These are phyloP conservation scores for Mucor plumbeus DNA, from an alignment of 371 early-diverging fungal genomes.

Conservation along the genomic window DNA sequence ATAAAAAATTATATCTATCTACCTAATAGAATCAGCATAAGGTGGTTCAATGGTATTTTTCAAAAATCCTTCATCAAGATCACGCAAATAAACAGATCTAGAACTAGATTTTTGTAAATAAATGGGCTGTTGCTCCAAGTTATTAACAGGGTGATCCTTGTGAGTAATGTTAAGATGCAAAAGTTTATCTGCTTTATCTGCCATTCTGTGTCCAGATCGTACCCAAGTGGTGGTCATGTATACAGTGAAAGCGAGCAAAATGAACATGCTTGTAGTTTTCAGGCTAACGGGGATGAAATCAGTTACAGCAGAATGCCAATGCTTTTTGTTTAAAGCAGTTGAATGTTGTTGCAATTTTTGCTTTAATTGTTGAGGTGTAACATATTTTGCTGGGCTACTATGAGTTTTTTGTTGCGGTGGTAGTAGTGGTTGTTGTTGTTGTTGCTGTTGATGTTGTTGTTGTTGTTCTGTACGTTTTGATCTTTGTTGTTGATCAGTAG, in stretches of 20 bases:
- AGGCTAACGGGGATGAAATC: neutral
- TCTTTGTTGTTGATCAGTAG: neutral
- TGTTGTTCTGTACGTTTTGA: neutral
- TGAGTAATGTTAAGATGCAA: neutral
- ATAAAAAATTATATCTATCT: neutral
- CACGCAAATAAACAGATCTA: slow-evolving; percentile 50
- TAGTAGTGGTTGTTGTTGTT: too few relatives aligned
- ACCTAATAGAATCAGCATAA: slow-evolving; percentile 31
- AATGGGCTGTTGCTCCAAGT: neutral
- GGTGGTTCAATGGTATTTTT: slow-evolving; percentile 19
- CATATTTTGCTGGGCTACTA: neutral
- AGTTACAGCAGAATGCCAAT: neutral
- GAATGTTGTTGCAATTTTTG: neutral
- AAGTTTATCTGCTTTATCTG: neutral
- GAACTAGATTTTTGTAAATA: slow-evolving; percentile 7
- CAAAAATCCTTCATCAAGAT: slow-evolving; percentile 49
- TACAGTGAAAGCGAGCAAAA: neutral
- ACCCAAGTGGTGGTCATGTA: slow-evolving; percentile 6
- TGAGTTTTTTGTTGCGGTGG: neutral
- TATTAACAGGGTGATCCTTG: neutral
- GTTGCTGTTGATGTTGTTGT: too few relatives aligned
- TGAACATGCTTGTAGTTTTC: neutral
- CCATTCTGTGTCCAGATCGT: neutral
- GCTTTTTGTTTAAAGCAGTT: neutral
- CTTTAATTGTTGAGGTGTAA: neutral